Percentiles rank a stretch among this genome's conserved stretches.
Evolutionary conservation across 1,139 yeast species (phyloP).

Genomic region (Geotrichum australiense): DNA sequence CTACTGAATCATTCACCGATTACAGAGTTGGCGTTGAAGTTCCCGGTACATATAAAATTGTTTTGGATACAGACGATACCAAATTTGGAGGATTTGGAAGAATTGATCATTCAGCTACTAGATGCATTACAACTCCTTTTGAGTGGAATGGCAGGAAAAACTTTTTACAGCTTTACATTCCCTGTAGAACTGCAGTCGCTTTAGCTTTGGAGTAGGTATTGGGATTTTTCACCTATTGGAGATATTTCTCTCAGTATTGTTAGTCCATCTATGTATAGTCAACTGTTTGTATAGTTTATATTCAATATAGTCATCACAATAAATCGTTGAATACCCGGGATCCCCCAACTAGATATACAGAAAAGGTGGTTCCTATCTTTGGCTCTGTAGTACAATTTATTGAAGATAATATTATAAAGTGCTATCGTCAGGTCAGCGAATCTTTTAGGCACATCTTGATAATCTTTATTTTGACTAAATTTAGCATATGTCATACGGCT

Average conservation of each 20-base stretch:
- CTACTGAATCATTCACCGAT: conserved; percentile 73
- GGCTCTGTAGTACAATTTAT: too few relatives aligned
- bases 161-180: conserved; percentile 75
- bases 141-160: conserved; percentile 76
- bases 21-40: conserved; percentile 82
- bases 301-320: neutral
- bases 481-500: too few relatives aligned
- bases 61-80: conserved; percentile 64
- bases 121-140: conserved; percentile 55
- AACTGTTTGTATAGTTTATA: neutral
- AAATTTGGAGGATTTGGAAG: conserved; percentile 79
- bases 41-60: conserved; percentile 69
- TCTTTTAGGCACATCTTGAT: too few relatives aligned
- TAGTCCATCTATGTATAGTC: conserved; percentile 1
- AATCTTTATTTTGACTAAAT: too few relatives aligned
- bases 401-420: too few relatives aligned
- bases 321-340: neutral
- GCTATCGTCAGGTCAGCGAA: too few relatives aligned
- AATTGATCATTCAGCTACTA: conserved; percentile 48
- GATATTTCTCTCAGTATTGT: neutral
- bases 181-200: conserved; percentile 73
- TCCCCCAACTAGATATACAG: too few relatives aligned
- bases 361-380: too few relatives aligned
- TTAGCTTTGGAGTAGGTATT: conserved; percentile 42
- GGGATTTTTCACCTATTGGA: neutral